Evolutionary conservation across 176 grass and related monocot species (phyloP).

Genomic region (Oryza punctata): DNA sequence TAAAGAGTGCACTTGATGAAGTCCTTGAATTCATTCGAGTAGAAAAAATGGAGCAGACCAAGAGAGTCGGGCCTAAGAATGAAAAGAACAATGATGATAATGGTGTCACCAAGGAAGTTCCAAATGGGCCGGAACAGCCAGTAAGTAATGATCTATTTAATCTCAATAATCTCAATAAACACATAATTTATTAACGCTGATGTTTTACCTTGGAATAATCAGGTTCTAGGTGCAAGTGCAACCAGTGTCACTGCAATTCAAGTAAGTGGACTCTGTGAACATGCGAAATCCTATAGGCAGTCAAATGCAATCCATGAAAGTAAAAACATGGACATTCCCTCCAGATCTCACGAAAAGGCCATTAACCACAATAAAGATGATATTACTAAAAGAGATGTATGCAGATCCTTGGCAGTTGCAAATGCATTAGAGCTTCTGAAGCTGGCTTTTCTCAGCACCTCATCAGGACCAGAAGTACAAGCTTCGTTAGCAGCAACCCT

Average conservation of each 20-base stretch:
- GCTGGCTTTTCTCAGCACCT: too few species aligned
- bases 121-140: conserved; percentile 33
- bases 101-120: conserved; percentile 26
- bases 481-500: too few species aligned
- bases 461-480: too few species aligned
- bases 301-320: too few species aligned
- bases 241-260: conserved; percentile 21
- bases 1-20: conserved; percentile 81
- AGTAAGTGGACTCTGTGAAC: not conserved
- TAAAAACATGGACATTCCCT: too few species aligned
- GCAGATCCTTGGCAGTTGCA: too few species aligned
- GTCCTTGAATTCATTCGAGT: conserved; percentile 72
- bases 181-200: not conserved
- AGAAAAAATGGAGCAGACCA: conserved; percentile 68
- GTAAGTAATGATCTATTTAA: conserved; percentile 49
- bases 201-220: conserved; percentile 32
- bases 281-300: too few species aligned
- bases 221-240: conserved; percentile 42
- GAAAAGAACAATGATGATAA: conserved; percentile 40
- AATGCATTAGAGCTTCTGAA: too few species aligned
- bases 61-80: conserved; percentile 43
- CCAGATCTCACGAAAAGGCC: too few species aligned
- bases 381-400: too few species aligned
- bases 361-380: too few species aligned
- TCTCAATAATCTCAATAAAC: not conserved